Evolutionary conservation across 768 basidiomycete genomes (phyloP).

Genomic region (Kockovaella imperatae): DNA sequence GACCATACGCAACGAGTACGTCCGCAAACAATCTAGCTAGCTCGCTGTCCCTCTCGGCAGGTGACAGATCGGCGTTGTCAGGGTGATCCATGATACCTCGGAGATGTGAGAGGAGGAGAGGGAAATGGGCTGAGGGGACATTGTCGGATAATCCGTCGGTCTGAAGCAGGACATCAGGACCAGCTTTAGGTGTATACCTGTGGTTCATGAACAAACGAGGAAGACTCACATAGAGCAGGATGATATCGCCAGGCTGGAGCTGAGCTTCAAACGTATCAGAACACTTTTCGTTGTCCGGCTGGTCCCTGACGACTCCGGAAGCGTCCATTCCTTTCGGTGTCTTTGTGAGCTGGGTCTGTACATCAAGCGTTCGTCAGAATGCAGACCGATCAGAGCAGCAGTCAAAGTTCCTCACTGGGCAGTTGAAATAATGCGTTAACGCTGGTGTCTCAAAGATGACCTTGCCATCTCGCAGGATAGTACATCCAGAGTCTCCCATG

Average conservation of each 20-base stretch:
- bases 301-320: slow-evolving; percentile 12
- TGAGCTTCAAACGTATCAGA: slow-evolving; percentile 25
- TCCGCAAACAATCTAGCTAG: slow-evolving; percentile 37
- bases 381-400: too few species aligned
- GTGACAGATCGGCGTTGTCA: slow-evolving; percentile 29
- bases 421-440: slow-evolving; percentile 44
- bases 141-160: slow-evolving; percentile 46
- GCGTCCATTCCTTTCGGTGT: slow-evolving; percentile 3
- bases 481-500: slow-evolving; percentile 44
- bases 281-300: slow-evolving; percentile 29
- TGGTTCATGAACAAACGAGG: neutral
- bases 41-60: slow-evolving; percentile 27
- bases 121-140: slow-evolving; percentile 33
- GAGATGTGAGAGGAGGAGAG: slow-evolving; percentile 27
- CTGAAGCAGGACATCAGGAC: slow-evolving; percentile 12
- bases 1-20: slow-evolving; percentile 40
- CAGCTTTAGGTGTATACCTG: neutral
- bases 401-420: slow-evolving; percentile 25
- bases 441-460: slow-evolving; percentile 23
- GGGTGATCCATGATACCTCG: slow-evolving; percentile 22
- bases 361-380: neutral
- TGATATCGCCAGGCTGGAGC: slow-evolving; percentile 35
- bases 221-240: slow-evolving; percentile 40
- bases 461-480: slow-evolving; percentile 36
- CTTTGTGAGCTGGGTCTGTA: slow-evolving; percentile 20